Percentiles rank a stretch among this genome's conserved stretches.
Evolutionary conservation across 2,329 filamentous ascomycete genomes (phyloP).

Genomic region (Ambrosiella cleistominuta): DNA sequence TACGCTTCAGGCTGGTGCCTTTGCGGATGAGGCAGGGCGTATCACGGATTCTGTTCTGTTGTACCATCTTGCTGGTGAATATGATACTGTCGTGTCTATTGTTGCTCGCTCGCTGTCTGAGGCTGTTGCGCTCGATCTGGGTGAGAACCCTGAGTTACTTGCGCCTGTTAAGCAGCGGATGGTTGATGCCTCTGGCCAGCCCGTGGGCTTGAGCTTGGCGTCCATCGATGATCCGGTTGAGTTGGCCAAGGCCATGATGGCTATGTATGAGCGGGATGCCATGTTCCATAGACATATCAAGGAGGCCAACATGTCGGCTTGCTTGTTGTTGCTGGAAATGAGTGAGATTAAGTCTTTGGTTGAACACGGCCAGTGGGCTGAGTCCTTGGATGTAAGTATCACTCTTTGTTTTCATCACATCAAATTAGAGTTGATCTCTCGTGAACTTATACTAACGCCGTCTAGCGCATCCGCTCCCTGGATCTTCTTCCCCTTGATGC

Average conservation of each 20-base stretch:
- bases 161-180: slow-evolving; percentile 62
- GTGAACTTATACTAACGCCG: background rate
- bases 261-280: slow-evolving; percentile 42
- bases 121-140: slow-evolving; percentile 70
- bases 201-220: slow-evolving; percentile 27
- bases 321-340: slow-evolving; percentile 40
- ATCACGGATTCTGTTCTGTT: slow-evolving; percentile 86
- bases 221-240: slow-evolving; percentile 43
- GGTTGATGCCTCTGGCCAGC: slow-evolving; percentile 27
- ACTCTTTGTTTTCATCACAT: background rate
- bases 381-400: slow-evolving; percentile 38
- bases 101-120: slow-evolving; percentile 83
- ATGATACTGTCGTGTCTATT: slow-evolving; percentile 81
- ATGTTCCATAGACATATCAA: slow-evolving; percentile 43
- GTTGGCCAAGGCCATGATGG: slow-evolving; percentile 43
- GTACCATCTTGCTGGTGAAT: slow-evolving; percentile 88
- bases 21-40: slow-evolving; percentile 85
- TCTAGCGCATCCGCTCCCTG: slow-evolving; percentile 52
- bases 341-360: slow-evolving; percentile 41
- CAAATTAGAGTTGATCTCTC: background rate
- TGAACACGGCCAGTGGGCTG: slow-evolving; percentile 36
- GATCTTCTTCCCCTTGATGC: slow-evolving; percentile 67
- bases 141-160: slow-evolving; percentile 60
- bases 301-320: slow-evolving; percentile 38
- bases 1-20: slow-evolving; percentile 76